phyloP scores from a whole-genome alignment of 306 rosid genomes.

The Citrullus colocynthis region DNA sequence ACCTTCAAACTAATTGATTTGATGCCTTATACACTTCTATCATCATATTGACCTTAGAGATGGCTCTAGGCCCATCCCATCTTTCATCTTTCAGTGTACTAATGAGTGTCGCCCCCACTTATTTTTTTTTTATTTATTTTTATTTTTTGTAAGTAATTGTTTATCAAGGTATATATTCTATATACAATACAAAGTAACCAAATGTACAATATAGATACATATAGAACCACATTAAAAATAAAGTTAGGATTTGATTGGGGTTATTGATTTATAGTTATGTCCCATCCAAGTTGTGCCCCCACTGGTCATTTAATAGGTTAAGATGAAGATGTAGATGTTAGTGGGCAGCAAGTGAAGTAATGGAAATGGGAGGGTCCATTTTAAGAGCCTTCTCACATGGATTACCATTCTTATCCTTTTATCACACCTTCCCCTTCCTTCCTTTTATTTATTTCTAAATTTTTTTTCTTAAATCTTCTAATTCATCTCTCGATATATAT shows the following conservation, averaged over 20 bases:
- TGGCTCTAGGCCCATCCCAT: not conserved
- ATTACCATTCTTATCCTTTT: not conserved
- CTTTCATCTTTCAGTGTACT: not conserved
- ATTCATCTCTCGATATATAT: not conserved
- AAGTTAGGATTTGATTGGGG: not conserved
- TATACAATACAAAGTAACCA: not conserved
- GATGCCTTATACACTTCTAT: constrained; percentile 11
- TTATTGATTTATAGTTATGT: constrained; percentile 21
- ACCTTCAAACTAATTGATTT: constrained; percentile 14
- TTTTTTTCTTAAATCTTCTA: too few relatives aligned
- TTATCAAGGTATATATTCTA: not conserved
- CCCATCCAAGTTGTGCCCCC: constrained; percentile 35
- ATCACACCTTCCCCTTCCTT: not conserved
- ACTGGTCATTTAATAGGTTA: constrained; percentile 18
- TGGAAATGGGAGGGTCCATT: constrained; percentile 30
- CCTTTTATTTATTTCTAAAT: not conserved
- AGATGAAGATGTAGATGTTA: constrained; percentile 26
- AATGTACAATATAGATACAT: not conserved
- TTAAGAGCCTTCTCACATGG: constrained; percentile 1
- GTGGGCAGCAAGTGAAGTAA: constrained; percentile 44
- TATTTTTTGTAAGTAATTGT: not conserved
- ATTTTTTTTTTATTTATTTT: too few relatives aligned
- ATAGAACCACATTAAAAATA: too few relatives aligned
- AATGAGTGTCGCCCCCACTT: not conserved
- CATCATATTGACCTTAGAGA: constrained; percentile 8